These are phyloP conservation scores for Populus tremula DNA, from an alignment of 345 rosid species.

Conservation along the genomic window DNA sequence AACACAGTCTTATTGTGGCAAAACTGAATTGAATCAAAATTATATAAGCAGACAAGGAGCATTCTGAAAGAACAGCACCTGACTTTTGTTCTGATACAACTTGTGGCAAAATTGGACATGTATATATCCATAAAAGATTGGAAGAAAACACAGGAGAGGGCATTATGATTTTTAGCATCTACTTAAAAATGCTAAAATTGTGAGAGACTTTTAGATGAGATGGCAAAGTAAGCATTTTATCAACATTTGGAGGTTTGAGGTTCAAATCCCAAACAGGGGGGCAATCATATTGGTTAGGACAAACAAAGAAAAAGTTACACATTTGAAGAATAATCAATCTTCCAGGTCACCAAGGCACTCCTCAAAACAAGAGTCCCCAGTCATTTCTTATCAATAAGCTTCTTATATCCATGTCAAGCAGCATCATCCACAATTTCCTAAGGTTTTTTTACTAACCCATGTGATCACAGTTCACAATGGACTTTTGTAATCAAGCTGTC, in stretches of 20 bases:
- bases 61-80: not conserved
- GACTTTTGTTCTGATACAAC: not conserved
- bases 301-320: not conserved
- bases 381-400: not conserved
- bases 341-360: not conserved
- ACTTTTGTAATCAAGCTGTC: not conserved
- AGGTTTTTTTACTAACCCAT: not conserved
- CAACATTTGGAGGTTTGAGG: not conserved
- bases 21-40: not conserved
- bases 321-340: not conserved
- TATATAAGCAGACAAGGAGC: not conserved
- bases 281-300: too few species aligned
- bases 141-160: too few species aligned
- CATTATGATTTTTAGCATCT: not conserved
- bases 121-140: too few species aligned
- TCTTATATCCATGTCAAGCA: not conserved
- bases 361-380: not conserved
- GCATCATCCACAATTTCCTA: not conserved
- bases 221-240: not conserved
- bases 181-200: not conserved
- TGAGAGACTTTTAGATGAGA: not conserved
- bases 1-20: not conserved
- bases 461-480: not conserved
- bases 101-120: not conserved
- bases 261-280: not conserved